phyloP scores from a whole-genome alignment of 129 eudicot species.

The Centella asiatica region DNA sequence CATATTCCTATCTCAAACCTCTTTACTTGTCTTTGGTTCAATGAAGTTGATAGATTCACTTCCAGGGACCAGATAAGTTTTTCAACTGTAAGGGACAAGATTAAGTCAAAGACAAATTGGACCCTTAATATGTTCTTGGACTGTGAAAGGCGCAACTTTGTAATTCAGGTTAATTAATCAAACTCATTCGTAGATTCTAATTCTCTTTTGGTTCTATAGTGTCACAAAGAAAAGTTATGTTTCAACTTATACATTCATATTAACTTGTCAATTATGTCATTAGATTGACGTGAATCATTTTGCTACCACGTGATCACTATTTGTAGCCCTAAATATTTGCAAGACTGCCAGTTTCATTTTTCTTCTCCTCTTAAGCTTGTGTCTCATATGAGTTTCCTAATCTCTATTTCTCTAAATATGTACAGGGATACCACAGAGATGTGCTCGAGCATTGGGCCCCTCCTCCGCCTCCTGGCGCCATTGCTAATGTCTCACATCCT shows the following conservation, averaged over 20 bases:
- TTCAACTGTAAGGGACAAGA: slow-evolving; percentile 84
- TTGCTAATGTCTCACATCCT: not conserved
- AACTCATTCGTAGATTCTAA: too few species aligned
- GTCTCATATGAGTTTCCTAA: not conserved
- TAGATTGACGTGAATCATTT: too few species aligned
- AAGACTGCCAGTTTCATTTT: not conserved
- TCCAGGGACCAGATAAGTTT: slow-evolving; percentile 93
- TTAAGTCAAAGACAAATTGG: slow-evolving; percentile 60
- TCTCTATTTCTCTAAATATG: not conserved
- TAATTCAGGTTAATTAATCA: slow-evolving; percentile 51
- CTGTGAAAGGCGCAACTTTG: slow-evolving; percentile 89
- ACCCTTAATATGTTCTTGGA: slow-evolving; percentile 86
- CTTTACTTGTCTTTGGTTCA: slow-evolving; percentile 88
- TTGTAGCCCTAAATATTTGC: not conserved
- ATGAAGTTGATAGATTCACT: slow-evolving; percentile 96
- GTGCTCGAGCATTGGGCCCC: slow-evolving; percentile 11
- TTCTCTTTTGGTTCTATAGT: not conserved
- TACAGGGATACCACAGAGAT: slow-evolving; percentile 13
- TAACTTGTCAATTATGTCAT: too few species aligned
- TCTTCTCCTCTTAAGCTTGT: too few species aligned
- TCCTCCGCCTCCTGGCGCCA: slow-evolving; percentile 5
- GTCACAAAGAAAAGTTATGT: not conserved
- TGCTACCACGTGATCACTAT: too few species aligned
- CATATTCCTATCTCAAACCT: slow-evolving; percentile 89
- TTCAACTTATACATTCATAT: not conserved